Conservation (phyloP, 768 basidiomycete genomes). For the Dioszegia hungarica region DNA sequence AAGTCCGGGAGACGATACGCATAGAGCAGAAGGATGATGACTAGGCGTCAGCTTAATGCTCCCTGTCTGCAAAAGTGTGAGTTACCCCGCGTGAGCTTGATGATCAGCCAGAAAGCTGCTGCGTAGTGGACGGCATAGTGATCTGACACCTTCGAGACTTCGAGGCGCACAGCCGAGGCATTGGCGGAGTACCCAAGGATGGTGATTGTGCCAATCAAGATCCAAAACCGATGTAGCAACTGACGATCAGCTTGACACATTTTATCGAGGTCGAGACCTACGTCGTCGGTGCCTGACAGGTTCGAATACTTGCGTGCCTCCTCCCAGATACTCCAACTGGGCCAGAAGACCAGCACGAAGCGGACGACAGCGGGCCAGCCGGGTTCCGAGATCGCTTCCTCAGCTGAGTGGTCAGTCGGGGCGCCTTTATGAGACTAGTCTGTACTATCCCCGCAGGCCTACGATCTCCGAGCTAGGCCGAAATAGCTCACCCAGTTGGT, state of each 20-base stretch:
- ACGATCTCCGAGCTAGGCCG: neutral
- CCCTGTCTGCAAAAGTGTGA: neutral
- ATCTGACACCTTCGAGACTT: neutral
- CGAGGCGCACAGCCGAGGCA: slow-evolving; percentile 41
- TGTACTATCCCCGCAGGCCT: too few species aligned
- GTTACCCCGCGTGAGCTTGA: slow-evolving; percentile 30
- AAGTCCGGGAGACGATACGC: slow-evolving; percentile 14
- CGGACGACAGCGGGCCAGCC: slow-evolving; percentile 15
- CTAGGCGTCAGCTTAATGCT: neutral
- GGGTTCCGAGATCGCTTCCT: slow-evolving; percentile 14
- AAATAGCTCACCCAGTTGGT: slow-evolving; percentile 32
- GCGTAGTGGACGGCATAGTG: slow-evolving; percentile 22
- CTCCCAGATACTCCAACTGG: slow-evolving; percentile 46
- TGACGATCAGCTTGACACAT: slow-evolving; percentile 1
- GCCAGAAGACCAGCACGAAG: slow-evolving; percentile 28
- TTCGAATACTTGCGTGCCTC: slow-evolving; percentile 47
- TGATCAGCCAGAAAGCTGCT: slow-evolving; percentile 27
- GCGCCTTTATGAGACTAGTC: neutral
- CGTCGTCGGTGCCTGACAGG: slow-evolving; percentile 47
- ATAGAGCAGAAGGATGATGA: slow-evolving; percentile 17
- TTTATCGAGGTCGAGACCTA: slow-evolving; percentile 9
- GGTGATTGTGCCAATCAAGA: slow-evolving; percentile 44
- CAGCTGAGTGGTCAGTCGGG: slow-evolving; percentile 25
- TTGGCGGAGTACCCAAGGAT: slow-evolving; percentile 49
- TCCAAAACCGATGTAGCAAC: slow-evolving; percentile 39